Percentiles rank a stretch among this genome's conserved stretches.
phyloP scores from a whole-genome alignment of 2,329 filamentous ascomycete genomes.

The Thelonectria discophora region DNA sequence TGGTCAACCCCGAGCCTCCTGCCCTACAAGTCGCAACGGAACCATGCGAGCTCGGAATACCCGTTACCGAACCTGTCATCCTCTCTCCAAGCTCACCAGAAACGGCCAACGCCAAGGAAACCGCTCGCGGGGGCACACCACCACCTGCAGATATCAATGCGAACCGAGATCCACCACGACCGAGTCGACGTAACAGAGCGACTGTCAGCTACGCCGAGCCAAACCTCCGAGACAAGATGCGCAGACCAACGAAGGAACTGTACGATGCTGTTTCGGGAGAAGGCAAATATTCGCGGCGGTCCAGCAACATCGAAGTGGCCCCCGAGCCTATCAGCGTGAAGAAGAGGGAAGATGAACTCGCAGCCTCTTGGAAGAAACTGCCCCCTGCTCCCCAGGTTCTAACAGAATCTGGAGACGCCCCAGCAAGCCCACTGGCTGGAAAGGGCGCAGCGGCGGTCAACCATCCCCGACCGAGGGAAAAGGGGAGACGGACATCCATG shows the following conservation, averaged over 20 bases:
- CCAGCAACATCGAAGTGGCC: constrained; percentile 47
- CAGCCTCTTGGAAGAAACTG: constrained; percentile 46
- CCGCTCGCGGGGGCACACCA: constrained; percentile 61
- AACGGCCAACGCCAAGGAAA: constrained; percentile 48
- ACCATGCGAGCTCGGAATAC: constrained; percentile 35
- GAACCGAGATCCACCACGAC: constrained; percentile 66
- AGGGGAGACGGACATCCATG: constrained; percentile 53
- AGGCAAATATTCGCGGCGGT: constrained; percentile 59
- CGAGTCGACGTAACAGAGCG: constrained; percentile 71
- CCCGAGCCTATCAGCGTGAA: constrained; percentile 45
- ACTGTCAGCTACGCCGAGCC: constrained; percentile 85
- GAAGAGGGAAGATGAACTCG: constrained; percentile 45
- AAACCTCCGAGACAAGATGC: constrained; percentile 84
- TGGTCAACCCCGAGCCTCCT: constrained; percentile 26
- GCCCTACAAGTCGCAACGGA: constrained; percentile 29
- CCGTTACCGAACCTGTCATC: constrained; percentile 51
- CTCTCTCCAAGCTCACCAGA: constrained; percentile 61
- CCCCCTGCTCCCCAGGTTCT: constrained; percentile 24
- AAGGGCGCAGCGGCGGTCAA: constrained; percentile 46
- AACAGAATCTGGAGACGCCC: constrained; percentile 34
- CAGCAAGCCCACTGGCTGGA: constrained; percentile 54
- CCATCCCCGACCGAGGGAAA: constrained; percentile 48
- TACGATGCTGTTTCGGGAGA: constrained; percentile 78
- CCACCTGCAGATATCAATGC: constrained; percentile 66
- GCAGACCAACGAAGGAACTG: constrained; percentile 78